A percentile compares a stretch with the other conserved stretches of the same genome.
Conservation (phyloP, 257 asterid genomes). For the Primulina huaijiensis region DNA sequence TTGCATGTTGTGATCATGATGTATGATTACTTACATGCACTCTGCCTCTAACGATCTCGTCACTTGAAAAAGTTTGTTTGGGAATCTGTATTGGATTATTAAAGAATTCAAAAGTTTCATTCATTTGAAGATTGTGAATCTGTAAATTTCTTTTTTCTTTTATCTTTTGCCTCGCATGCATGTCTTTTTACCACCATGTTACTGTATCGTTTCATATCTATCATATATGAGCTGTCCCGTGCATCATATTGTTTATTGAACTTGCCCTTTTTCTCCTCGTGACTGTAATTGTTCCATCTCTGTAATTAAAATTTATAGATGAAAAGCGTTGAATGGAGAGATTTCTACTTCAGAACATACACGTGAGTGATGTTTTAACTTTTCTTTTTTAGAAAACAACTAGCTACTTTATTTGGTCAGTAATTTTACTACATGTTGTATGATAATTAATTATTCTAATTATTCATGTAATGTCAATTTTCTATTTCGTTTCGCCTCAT, state of each 20-base stretch:
- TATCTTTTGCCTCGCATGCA: not conserved
- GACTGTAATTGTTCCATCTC: not conserved
- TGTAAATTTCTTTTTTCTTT: too few species aligned
- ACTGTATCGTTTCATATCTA: slow-evolving; percentile 2
- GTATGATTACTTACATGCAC: slow-evolving; percentile 5
- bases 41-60: not conserved
- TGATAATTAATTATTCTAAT: not conserved
- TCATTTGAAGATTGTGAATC: too few species aligned
- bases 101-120: too few species aligned
- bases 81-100: not conserved
- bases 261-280: not conserved
- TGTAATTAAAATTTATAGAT: slow-evolving; percentile 44
- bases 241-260: slow-evolving; percentile 6
- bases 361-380: slow-evolving; percentile 38
- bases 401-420: not conserved
- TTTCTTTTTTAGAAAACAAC: slow-evolving; percentile 7
- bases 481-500: not conserved
- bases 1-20: slow-evolving; percentile 3
- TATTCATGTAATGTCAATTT: not conserved
- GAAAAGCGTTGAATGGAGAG: slow-evolving; percentile 95
- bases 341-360: slow-evolving; percentile 70
- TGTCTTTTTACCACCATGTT: not conserved
- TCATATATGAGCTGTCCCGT: slow-evolving; percentile 1
- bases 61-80: slow-evolving; percentile 3
- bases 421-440: not conserved